Base-by-base conservation (phyloP, 495 filamentous ascomycete species). In the Neurospora sublineolata region DNA sequence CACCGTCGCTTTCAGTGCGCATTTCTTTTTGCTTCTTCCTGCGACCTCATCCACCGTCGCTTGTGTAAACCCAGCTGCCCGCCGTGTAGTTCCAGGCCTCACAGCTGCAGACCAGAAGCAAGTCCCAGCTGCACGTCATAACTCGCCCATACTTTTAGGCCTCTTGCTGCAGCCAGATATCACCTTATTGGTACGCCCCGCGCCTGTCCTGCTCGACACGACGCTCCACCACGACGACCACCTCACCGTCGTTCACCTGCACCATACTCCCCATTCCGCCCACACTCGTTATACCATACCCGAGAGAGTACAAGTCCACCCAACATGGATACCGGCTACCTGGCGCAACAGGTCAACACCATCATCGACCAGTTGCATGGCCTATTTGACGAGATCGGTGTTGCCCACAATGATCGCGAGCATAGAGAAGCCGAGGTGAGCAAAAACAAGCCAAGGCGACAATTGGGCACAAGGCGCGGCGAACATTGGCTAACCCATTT, bases 341-440 rank as follows among this genome's bases (percentile, higher is more conserved):
- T 97, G 79, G 91, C 93, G 76, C 92, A 94, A 77, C 94, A 97
- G 87, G 92, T 97, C 80, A 92, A 92, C 75, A 94, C 88, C 75
- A 97, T 97, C 77, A 91, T 97, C 75, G 86, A 87, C 78, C 92
- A 97, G 81, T 86, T 99, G 64, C 94, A 97, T 82, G 91, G 91
- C 58, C 86, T 97, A 68, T 99, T 96, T 77, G 95, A 98, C 80
- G 94, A 98, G 74, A 97, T 99, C 75, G 95, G 95, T 41, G 89
- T 99, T 58, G 86, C 93, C 20, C 88, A 82, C 77, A 92, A 96
- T 89, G 95, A 97, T 82, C 89, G 96, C 73, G 93, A 97, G 72
- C 84, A 87, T 5, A 86, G 96, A 72, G 94, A 98, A 79, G 85
- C 91, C 76, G 91, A 96, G 87, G 93, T 97, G 73, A 72, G 77